These are phyloP conservation scores for Wallacemonas rigidus DNA, from an alignment of 208 protist genomes.

Conservation along the genomic window DNA sequence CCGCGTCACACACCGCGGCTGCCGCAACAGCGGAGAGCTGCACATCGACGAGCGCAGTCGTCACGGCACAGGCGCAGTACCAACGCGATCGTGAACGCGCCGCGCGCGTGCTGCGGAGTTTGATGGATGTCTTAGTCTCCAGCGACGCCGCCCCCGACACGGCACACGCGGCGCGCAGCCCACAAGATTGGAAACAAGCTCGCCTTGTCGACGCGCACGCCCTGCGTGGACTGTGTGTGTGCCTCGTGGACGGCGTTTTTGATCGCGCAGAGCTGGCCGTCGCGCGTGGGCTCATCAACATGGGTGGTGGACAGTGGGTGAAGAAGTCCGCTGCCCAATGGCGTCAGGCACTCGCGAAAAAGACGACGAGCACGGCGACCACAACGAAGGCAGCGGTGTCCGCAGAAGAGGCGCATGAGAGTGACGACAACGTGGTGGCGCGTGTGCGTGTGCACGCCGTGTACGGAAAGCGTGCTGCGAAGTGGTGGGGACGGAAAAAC, in stretches of 20 bases:
- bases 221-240: conserved; percentile 30
- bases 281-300: conserved; percentile 68
- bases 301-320: conserved; percentile 50
- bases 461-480: conserved; percentile 22
- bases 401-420: not conserved
- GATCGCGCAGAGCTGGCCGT: conserved; percentile 60
- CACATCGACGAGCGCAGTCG: not conserved
- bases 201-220: conserved; percentile 2
- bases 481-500: conserved; percentile 22
- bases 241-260: conserved; percentile 76
- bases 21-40: not conserved
- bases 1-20: not conserved
- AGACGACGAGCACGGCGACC: not conserved
- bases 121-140: conserved; percentile 3
- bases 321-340: conserved; percentile 62
- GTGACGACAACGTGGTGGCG: conserved; percentile 1
- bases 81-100: conserved; percentile 5
- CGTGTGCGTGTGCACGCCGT: conserved; percentile 24
- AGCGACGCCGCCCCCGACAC: no score
- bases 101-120: not conserved
- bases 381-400: no score
- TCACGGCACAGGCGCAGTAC: not conserved
- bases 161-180: no score
- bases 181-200: not conserved
- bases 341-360: conserved; percentile 24